These are phyloP conservation scores for Lodderomyces theae DNA, from an alignment of 1,139 yeast genomes.

Conservation along the genomic window DNA sequence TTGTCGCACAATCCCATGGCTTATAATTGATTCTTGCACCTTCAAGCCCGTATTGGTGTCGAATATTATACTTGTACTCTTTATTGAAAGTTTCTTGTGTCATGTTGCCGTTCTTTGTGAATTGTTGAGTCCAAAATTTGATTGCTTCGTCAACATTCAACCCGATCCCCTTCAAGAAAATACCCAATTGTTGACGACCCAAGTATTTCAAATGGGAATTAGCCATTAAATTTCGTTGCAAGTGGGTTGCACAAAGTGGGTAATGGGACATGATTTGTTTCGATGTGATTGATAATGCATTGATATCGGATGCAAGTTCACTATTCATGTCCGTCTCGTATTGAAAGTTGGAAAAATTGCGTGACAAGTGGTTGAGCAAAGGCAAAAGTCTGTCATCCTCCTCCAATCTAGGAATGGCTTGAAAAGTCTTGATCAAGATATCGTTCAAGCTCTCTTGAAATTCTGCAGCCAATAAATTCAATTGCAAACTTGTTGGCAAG, in stretches of 20 bases:
- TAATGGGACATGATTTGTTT: constrained; percentile 59
- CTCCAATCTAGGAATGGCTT: constrained; percentile 77
- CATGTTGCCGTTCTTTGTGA: constrained; percentile 51
- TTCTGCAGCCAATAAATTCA: constrained; percentile 65
- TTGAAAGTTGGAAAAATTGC: constrained; percentile 65
- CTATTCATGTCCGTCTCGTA: constrained; percentile 38
- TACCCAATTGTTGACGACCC: constrained; percentile 82
- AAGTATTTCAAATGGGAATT: constrained; percentile 74
- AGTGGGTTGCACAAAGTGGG: constrained; percentile 78
- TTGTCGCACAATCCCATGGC: constrained; percentile 82
- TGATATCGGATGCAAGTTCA: constrained; percentile 50
- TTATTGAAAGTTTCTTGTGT: constrained; percentile 76
- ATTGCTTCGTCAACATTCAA: constrained; percentile 83
- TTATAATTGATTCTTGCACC: constrained; percentile 84
- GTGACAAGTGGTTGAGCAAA: constrained; percentile 71
- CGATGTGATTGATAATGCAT: constrained; percentile 58
- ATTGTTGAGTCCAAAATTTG: constrained; percentile 77
- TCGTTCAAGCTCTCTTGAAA: constrained; percentile 53
- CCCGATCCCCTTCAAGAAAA: constrained; percentile 88
- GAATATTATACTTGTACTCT: constrained; percentile 81
- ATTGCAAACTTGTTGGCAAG: constrained; percentile 79
- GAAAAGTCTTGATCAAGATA: constrained; percentile 67
- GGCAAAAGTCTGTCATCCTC: constrained; percentile 92
- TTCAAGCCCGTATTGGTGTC: constrained; percentile 88
- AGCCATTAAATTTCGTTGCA: constrained; percentile 58